Evolutionary conservation across 2,329 filamentous ascomycete species (phyloP).

Genomic region (Fusarium sarcochroum): DNA sequence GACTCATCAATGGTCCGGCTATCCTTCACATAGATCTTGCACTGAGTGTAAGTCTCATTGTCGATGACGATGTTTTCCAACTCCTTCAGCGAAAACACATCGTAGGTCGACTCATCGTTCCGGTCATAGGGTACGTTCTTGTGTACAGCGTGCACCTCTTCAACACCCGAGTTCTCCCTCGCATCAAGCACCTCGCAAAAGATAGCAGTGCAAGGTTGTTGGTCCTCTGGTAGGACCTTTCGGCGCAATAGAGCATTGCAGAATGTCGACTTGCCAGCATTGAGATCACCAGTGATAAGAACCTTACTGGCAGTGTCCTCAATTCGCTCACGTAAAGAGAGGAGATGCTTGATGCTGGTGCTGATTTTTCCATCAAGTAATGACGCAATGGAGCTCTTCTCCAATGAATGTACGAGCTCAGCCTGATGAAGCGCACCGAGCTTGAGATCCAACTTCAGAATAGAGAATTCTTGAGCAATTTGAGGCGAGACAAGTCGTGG

Average conservation of each 20-base stretch:
- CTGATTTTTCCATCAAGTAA: slow-evolving; percentile 94
- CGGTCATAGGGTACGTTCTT: slow-evolving; percentile 84
- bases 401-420: slow-evolving; percentile 93
- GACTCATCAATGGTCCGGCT: slow-evolving; percentile 91
- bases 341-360: slow-evolving; percentile 91
- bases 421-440: slow-evolving; percentile 87
- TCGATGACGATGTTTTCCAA: slow-evolving; percentile 92
- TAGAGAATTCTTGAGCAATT: slow-evolving; percentile 94
- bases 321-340: slow-evolving; percentile 89
- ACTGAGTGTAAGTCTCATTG: slow-evolving; percentile 89
- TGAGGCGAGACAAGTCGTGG: slow-evolving; percentile 91
- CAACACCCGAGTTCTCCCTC: slow-evolving; percentile 88
- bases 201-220: slow-evolving; percentile 97
- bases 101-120: slow-evolving; percentile 94
- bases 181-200: slow-evolving; percentile 98
- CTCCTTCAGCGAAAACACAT: slow-evolving; percentile 82
- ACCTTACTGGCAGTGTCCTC: slow-evolving; percentile 99
- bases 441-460: slow-evolving; percentile 94
- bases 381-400: slow-evolving; percentile 91
- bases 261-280: slow-evolving; percentile 98
- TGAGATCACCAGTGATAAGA: slow-evolving; percentile 93
- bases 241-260: slow-evolving; percentile 96
- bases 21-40: slow-evolving; percentile 97
- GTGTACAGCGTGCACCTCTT: slow-evolving; percentile 96
- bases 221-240: slow-evolving; percentile 95